Evolutionary conservation across 768 basidiomycete species (phyloP).

Genomic region (Lenzites betulinus): DNA sequence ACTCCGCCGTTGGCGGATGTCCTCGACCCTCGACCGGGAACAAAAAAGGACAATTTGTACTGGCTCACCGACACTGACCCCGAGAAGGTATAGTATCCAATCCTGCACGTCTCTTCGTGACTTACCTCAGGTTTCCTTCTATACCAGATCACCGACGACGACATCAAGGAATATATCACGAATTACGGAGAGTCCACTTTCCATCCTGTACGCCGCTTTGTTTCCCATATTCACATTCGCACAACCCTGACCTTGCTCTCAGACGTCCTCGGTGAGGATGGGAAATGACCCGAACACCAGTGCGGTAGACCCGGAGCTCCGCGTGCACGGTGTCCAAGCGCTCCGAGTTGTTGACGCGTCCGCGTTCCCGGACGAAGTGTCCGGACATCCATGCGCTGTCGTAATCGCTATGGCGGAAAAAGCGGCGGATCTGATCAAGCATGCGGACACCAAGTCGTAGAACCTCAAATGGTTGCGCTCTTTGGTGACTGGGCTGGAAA

Average conservation of each 20-base stretch:
- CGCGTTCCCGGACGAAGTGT: slow-evolving; percentile 16
- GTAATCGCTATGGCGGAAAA: slow-evolving; percentile 21
- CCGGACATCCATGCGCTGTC: slow-evolving; percentile 17
- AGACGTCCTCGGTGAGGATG: slow-evolving; percentile 42
- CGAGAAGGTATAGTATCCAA: slow-evolving; percentile 2
- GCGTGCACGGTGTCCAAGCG: slow-evolving; percentile 45
- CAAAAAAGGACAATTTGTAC: background rate
- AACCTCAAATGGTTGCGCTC: no score
- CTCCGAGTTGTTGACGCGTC: slow-evolving; percentile 36
- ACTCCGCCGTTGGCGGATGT: slow-evolving; percentile 15
- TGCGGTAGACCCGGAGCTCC: slow-evolving; percentile 43
- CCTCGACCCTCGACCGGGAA: background rate
- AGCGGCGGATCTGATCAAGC: slow-evolving; percentile 20
- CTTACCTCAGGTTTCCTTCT: no score
- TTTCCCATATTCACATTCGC: no score
- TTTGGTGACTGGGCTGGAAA: no score
- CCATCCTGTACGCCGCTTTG: slow-evolving; percentile 25
- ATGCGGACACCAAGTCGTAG: background rate
- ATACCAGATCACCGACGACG: slow-evolving; percentile 12
- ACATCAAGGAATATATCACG: slow-evolving; percentile 7
- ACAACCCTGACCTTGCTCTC: background rate
- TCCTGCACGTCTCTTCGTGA: no score
- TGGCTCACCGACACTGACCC: slow-evolving; percentile 21
- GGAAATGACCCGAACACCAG: slow-evolving; percentile 29
- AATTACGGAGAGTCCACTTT: slow-evolving; percentile 1